Percentiles rank a stretch among this genome's conserved stretches.
Evolutionary conservation across 441 rosid species (phyloP).

Genomic region (Gossypium armourianum): DNA sequence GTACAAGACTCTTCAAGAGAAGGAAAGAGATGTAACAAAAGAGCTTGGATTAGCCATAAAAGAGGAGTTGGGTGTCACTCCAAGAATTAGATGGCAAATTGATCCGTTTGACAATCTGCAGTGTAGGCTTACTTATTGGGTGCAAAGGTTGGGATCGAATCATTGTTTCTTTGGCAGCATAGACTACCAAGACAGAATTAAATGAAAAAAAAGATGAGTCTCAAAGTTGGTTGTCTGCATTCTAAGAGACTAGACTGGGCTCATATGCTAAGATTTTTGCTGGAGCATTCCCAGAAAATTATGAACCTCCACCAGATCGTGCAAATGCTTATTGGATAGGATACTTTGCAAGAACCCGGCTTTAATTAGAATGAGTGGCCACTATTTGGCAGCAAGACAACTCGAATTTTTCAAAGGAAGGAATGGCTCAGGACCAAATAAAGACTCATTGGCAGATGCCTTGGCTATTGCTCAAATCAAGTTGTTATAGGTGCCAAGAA

Average conservation of each 20-base stretch:
- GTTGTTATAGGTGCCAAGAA: constrained; percentile 85
- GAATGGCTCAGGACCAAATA: constrained; percentile 51
- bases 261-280: constrained; percentile 90
- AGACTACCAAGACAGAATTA: constrained; percentile 85
- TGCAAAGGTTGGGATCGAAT: constrained; percentile 89
- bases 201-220: constrained; percentile 77
- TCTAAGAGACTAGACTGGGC: constrained; percentile 85
- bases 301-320: constrained; percentile 93
- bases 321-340: constrained; percentile 95
- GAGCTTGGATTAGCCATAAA: constrained; percentile 77
- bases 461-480: constrained; percentile 86
- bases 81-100: constrained; percentile 98
- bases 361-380: constrained; percentile 84
- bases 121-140: constrained; percentile 94
- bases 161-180: constrained; percentile 80
- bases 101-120: constrained; percentile 98
- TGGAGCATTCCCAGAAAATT: constrained; percentile 83
- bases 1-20: constrained; percentile 73
- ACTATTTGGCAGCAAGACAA: constrained; percentile 90
- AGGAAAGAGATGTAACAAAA: constrained; percentile 62
- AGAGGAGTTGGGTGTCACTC: constrained; percentile 80
- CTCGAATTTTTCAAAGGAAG: constrained; percentile 75
- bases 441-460: constrained; percentile 80
- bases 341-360: constrained; percentile 90
- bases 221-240: constrained; percentile 88